phyloP scores from a whole-genome alignment of 352 stramenopile genomes.

The Phytophthora litchii region DNA sequence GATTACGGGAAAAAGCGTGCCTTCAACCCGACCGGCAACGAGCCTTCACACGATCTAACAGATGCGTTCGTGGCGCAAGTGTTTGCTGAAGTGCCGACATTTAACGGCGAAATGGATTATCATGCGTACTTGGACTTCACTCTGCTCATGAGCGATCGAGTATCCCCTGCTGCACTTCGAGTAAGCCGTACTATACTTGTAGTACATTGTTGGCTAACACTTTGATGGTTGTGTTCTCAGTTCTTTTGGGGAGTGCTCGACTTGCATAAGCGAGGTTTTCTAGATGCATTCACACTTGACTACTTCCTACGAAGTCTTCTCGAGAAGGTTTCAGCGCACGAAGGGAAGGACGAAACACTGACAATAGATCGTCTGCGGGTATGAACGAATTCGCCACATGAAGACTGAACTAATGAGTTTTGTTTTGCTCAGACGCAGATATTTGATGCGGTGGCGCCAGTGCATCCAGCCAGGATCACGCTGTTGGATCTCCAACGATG shows the following conservation, averaged over 20 bases:
- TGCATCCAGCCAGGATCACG: constrained; percentile 48
- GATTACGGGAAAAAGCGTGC: constrained; percentile 73
- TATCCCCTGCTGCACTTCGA: constrained; percentile 43
- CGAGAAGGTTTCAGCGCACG: constrained; percentile 45
- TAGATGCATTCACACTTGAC: constrained; percentile 67
- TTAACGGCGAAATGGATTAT: constrained; percentile 67
- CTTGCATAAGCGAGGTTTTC: constrained; percentile 66
- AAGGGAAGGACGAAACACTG: constrained; percentile 33
- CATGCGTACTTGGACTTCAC: constrained; percentile 69
- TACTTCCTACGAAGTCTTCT: constrained; percentile 65
- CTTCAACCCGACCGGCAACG: constrained; percentile 49
- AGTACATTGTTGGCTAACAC: constrained; percentile 1
- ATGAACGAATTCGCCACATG: not conserved
- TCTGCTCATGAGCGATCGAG: constrained; percentile 49
- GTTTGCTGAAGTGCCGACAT: constrained; percentile 56
- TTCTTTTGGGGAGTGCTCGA: constrained; percentile 78
- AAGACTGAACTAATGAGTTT: constrained; percentile 2
- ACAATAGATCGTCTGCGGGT: constrained; percentile 44
- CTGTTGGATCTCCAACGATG: constrained; percentile 64
- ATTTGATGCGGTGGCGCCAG: constrained; percentile 60
- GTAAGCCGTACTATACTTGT: constrained; percentile 28
- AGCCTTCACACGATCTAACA: constrained; percentile 67
- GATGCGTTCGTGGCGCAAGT: constrained; percentile 57
- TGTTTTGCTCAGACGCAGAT: constrained; percentile 51
- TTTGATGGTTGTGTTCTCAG: constrained; percentile 27